These are phyloP conservation scores for Fagopyrum homotropicum DNA, from an alignment of 148 eudicot genomes.

Conservation along the genomic window DNA sequence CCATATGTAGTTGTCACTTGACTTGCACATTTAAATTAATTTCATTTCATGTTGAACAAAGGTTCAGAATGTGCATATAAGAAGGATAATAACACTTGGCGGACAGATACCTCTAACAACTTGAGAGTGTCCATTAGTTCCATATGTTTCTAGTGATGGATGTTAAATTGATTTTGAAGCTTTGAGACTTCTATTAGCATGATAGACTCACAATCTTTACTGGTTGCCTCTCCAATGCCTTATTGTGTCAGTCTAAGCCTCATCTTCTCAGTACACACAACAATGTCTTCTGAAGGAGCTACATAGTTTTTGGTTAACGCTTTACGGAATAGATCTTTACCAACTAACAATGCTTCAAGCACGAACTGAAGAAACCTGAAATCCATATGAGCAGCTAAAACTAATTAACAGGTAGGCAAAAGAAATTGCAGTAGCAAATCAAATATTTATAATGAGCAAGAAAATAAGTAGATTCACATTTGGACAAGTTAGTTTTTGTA, in stretches of 20 bases:
- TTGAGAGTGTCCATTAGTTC: constrained; percentile 75
- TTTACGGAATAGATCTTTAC: constrained; percentile 86
- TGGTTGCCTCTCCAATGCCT: constrained; percentile 63
- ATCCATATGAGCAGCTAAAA: not conserved
- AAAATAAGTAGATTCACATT: too few species aligned
- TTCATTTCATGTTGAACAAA: not conserved
- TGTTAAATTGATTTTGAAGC: constrained; percentile 54
- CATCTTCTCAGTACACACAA: constrained; percentile 57
- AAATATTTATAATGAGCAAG: too few species aligned
- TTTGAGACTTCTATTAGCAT: constrained; percentile 74
- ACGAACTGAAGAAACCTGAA: constrained; percentile 91
- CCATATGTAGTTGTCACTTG: not conserved
- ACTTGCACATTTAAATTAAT: not conserved
- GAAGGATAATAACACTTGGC: not conserved
- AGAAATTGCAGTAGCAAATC: too few species aligned
- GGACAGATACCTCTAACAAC: constrained; percentile 64
- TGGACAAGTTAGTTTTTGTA: too few species aligned
- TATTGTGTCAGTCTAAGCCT: constrained; percentile 68
- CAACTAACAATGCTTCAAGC: constrained; percentile 81
- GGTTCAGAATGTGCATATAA: not conserved
- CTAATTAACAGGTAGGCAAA: too few species aligned
- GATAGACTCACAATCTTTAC: constrained; percentile 86
- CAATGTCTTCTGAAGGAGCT: not conserved
- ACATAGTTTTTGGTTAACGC: constrained; percentile 22
- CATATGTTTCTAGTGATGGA: constrained; percentile 63